Base-by-base conservation (phyloP, 2,329 filamentous ascomycete species). In the Fusarium virguliforme region DNA sequence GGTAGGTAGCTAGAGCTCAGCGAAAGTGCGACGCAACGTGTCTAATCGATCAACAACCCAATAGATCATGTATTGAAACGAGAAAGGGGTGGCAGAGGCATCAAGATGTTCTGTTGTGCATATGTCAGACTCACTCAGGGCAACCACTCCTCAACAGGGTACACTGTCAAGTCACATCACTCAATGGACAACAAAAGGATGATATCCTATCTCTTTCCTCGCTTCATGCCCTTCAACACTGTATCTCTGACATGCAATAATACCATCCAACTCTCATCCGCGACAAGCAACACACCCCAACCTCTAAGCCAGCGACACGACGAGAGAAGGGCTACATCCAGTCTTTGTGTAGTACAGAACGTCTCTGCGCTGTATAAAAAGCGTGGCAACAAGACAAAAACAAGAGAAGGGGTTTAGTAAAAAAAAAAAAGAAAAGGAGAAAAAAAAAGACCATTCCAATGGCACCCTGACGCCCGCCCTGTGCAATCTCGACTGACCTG, bases 381-480 rank as follows among this genome's bases (percentile, higher is more conserved):
- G 64, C 66, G 56, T 66, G 26, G 48, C 22, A 59, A 60, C 62
- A 62, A 66, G 59, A 15, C 28, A 63, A 63, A 59, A 64, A 65
- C 64, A 65, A 65, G 65, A 62, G 4, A 35, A 67, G 63, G 62
- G 50, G 54, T 41, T 67, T 63, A 30, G 26, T 50, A 67, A 63
- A 65, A 69, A 68, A 56, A 59, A 64, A 59, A 69, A 71, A 64
- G 65, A 69, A 69, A 54, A 65, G 62, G 60, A 50, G 50, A 30
- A 30, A 30, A 71, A 64, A 67, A 69, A 69, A 54, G 37, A 60
- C 51, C 59, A 68, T 74, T 64, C 62, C 73, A 72, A 68, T 73
- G 63, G 72, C 74, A 73, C 74, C 74, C 71, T 72, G 74, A 75
- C 74, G 74, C 74, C 74, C 70, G 64, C 70, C 73, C 65, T 70